Conservation (phyloP, 2,329 filamentous ascomycete species). For the Bipolaris zeicola region DNA sequence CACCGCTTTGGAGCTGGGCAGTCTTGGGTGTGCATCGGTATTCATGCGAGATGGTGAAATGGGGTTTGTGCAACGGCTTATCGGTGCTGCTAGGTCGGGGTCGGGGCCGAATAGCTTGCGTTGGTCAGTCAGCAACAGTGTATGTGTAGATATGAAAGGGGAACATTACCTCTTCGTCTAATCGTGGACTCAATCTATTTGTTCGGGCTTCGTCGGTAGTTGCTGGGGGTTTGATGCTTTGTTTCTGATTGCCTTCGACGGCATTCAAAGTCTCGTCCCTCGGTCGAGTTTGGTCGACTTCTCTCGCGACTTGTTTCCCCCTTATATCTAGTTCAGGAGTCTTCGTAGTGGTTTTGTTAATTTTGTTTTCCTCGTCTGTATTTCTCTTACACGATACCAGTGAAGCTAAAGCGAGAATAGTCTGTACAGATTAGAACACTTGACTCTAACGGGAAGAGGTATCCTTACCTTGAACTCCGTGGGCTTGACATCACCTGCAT, state of each 20-base stretch:
- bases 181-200: background rate
- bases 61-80: background rate
- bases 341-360: too few species aligned
- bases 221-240: background rate
- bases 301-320: background rate
- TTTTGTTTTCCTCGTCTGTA: background rate
- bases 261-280: background rate
- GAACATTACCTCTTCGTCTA: background rate
- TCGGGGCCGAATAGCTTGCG: background rate
- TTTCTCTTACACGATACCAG: background rate
- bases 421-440: background rate
- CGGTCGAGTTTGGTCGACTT: background rate
- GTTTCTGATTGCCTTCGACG: background rate
- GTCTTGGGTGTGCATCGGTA: background rate
- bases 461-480: background rate
- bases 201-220: background rate
- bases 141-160: background rate
- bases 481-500: background rate
- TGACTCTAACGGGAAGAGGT: background rate
- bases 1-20: background rate
- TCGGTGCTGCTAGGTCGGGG: background rate
- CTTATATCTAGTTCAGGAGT: background rate
- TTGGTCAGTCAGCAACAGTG: background rate
- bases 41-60: background rate
- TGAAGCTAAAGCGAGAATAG: background rate